Evolutionary conservation across 176 grass and related monocot species (phyloP).

Genomic region (Triticum urartu): DNA sequence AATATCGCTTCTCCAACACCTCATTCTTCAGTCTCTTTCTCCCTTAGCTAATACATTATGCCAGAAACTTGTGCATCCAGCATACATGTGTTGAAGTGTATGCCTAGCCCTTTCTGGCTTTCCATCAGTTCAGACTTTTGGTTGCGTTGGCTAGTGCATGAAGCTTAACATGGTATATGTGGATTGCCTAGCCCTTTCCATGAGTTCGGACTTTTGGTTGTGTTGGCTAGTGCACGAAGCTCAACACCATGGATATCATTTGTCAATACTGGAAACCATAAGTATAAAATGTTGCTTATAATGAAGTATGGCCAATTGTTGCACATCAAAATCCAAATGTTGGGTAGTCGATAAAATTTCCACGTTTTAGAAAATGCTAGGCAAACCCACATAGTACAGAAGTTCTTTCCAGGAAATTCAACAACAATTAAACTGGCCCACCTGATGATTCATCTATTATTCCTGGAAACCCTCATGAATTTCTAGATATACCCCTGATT

Average conservation of each 20-base stretch:
- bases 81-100: background rate
- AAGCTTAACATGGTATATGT: too few species aligned
- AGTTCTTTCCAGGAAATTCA: background rate
- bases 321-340: slow-evolving; percentile 2
- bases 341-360: background rate
- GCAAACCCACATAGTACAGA: background rate
- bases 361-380: background rate
- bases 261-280: background rate
- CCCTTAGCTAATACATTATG: background rate
- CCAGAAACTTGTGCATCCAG: slow-evolving; percentile 1
- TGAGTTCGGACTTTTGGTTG: too few species aligned
- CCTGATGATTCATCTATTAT: background rate
- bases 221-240: too few species aligned
- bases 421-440: background rate
- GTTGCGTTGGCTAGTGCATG: too few species aligned
- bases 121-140: too few species aligned
- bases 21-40: background rate
- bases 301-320: background rate
- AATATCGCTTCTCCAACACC: background rate
- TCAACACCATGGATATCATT: background rate
- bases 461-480: background rate
- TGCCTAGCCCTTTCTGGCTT: too few species aligned
- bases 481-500: background rate
- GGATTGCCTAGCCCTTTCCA: too few species aligned
- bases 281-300: slow-evolving; percentile 11